These are phyloP conservation scores for Dinochytrium kinnereticum DNA, from an alignment of 371 early-diverging fungal species.

Conservation along the genomic window DNA sequence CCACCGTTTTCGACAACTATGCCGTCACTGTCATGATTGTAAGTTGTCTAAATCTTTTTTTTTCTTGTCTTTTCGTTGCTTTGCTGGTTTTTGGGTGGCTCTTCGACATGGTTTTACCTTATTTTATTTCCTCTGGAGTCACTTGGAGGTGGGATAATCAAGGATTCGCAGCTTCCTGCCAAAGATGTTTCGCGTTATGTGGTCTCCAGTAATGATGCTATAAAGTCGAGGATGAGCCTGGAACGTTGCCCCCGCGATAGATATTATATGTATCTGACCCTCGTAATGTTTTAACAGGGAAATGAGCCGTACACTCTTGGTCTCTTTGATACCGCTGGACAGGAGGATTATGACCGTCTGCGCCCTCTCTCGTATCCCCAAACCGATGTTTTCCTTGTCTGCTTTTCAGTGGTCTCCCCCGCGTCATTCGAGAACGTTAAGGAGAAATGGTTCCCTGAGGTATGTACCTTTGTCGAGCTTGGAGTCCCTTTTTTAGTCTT, in stretches of 20 bases:
- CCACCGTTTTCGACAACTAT: constrained; percentile 99
- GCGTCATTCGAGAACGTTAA: constrained; percentile 79
- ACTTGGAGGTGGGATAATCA: no score
- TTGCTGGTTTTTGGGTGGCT: no score
- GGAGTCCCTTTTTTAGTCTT: no score
- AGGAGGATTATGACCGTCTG: constrained; percentile 97
- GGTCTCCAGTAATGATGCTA: no score
- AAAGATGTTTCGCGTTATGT: no score
- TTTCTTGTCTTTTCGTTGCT: constrained; percentile 4
- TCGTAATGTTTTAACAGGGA: constrained; percentile 46
- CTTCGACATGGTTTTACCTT: no score
- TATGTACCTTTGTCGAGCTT: constrained; percentile 23
- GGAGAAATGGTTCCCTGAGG: constrained; percentile 63
- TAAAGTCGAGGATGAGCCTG: no score
- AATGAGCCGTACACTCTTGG: constrained; percentile 68
- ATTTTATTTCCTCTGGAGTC: no score
- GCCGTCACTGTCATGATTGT: constrained; percentile 99
- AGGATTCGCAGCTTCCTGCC: no score
- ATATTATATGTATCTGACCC: no score
- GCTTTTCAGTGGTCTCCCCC: constrained; percentile 94
- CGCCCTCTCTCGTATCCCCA: constrained; percentile 86
- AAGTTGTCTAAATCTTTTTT: constrained; percentile 24
- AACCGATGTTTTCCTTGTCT: constrained; percentile 86
- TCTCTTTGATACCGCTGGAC: constrained; percentile 96
- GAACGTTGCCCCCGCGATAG: no score